A percentile compares a stretch with the other conserved stretches of the same genome.
phyloP scores from a whole-genome alignment of 192 early-diverging fungal species.

The Backusella morwellensis region DNA sequence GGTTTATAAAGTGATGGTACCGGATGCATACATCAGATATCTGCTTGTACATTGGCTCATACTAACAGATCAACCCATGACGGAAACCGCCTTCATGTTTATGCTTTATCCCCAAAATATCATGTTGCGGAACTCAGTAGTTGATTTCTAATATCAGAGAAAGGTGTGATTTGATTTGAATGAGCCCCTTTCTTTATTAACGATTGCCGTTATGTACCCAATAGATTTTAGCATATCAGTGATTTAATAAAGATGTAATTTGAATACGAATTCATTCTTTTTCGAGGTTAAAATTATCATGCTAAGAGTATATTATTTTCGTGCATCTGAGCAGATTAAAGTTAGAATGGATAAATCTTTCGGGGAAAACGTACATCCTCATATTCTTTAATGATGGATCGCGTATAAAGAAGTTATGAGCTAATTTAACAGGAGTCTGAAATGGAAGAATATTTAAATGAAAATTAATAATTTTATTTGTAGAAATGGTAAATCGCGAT shows the following conservation, averaged over 20 bases:
- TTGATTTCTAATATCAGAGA: neutral
- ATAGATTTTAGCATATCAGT: too few relatives aligned
- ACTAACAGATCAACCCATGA: neutral
- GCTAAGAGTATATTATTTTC: neutral
- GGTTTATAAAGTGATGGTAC: neutral
- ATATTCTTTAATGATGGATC: neutral
- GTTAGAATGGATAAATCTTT: neutral
- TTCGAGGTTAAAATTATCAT: too few relatives aligned
- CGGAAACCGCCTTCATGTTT: neutral
- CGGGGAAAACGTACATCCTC: neutral
- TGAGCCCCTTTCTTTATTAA: neutral
- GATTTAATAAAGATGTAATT: too few relatives aligned
- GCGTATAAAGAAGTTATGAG: neutral
- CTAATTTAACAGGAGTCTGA: neutral
- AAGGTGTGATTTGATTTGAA: neutral
- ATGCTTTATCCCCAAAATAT: neutral
- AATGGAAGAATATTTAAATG: neutral
- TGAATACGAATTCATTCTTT: too few relatives aligned
- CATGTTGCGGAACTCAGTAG: neutral
- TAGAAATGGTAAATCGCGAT: too few relatives aligned
- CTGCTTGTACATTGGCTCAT: neutral
- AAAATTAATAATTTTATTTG: neutral
- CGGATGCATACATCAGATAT: neutral
- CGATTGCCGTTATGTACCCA: too few relatives aligned
- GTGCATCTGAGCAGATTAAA: neutral